These are phyloP conservation scores for Dictyostelium capitatum DNA, from an alignment of 78 protist species.

Conservation along the genomic window DNA sequence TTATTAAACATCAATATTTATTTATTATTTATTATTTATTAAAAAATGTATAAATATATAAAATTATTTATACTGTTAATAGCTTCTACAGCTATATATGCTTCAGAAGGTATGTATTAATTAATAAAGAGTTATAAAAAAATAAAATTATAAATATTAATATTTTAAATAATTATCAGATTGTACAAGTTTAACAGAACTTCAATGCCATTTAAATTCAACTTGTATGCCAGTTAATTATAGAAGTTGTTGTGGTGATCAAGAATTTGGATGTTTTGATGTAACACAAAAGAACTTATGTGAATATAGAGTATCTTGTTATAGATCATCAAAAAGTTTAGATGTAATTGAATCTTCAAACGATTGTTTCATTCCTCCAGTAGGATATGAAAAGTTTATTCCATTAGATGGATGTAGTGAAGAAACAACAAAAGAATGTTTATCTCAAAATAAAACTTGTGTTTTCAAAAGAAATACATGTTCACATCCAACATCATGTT, in stretches of 20 bases:
- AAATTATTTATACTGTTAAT: too few species aligned
- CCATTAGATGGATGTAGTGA: background rate
- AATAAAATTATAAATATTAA: background rate
- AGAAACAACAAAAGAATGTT: background rate
- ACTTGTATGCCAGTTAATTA: background rate
- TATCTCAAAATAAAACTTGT: background rate
- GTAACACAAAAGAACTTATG: background rate
- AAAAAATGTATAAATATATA: too few species aligned
- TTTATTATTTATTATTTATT: too few species aligned
- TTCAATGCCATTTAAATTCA: background rate
- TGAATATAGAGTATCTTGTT: background rate
- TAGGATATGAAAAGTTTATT: background rate
- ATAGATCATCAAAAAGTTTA: background rate
- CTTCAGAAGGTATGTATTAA: background rate
- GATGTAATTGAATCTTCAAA: background rate
- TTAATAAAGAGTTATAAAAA: background rate
- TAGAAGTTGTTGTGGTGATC: constrained; percentile 7
- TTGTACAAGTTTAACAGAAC: background rate
- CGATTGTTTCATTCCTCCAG: background rate
- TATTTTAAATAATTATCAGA: background rate
- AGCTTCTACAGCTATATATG: too few species aligned
- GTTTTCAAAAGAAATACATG: background rate
- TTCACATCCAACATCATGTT: constrained; percentile 5
- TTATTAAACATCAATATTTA: too few species aligned
- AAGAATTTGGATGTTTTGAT: background rate